Base-by-base conservation (phyloP, 2,329 filamentous ascomycete species). In the Atkinsonella hypoxylon region DNA sequence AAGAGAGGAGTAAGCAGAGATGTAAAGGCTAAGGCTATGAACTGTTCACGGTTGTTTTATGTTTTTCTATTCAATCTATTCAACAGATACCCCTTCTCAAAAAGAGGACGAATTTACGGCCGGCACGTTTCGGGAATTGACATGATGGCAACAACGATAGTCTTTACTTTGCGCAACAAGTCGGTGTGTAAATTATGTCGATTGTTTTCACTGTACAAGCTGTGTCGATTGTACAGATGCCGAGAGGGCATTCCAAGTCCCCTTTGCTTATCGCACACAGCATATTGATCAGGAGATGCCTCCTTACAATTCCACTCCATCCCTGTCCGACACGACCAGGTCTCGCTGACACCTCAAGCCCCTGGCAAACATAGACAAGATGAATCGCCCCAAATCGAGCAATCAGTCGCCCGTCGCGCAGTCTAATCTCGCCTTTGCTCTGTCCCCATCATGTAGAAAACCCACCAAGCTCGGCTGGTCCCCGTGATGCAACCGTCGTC, bases 61-160 rank as follows among this genome's bases (percentile, higher is more conserved):
- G 31, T 38, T 45, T 13, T 39, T n/a, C n/a, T n/a, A n/a, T n/a
- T n/a, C n/a, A n/a, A n/a, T n/a, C n/a, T 31, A 41, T 40, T 38
- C 17, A 12, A 43, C 22, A 38, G 47, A 49, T 49, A 49, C 47
- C 47, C 47, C 47, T 40, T 49, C 47, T 44, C 40, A 17, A 36
- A n/a, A 6, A 36, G 31, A 49, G 47, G 47, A 48, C 34, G 20
- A 49, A 44, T 6, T 39, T 30, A 49, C 40, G 47, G 31, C 47
- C 4, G 34, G 47, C 40, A 18, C 43, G 10, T 31, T n/a, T 31
- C 5, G n/a, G 47, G 47, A 44, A 49, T 44, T 18, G 22, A 31
- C n/a, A 31, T 26, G 13, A 38, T 44, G n/a, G 40, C 40, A 26
- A 7, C 18, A 26, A 12, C 5, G 5, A 4, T 10, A 18, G 7